Percentiles rank a stretch among this genome's conserved stretches.
Conservation (phyloP, 371 early-diverging fungal genomes). For the Basidiobolus meristosporus region DNA sequence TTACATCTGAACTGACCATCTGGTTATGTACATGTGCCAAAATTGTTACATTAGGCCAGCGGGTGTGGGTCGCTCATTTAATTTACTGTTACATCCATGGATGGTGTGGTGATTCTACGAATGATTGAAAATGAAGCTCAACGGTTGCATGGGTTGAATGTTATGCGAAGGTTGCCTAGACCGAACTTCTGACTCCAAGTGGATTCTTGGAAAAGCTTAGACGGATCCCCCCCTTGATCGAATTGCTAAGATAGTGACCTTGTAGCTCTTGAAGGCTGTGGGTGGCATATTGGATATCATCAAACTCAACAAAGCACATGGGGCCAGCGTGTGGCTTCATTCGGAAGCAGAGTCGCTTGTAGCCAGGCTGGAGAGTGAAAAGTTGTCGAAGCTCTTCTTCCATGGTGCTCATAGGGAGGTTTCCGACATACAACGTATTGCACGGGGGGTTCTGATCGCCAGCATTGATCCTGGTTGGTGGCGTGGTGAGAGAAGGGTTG, state of each 20-base stretch:
- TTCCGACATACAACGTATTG: conserved; percentile 93
- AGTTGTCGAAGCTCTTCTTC: conserved; percentile 67
- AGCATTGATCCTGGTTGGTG: conserved; percentile 23
- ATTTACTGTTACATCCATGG: too few relatives aligned
- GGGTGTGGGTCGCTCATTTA: too few relatives aligned
- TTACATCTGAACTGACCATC: too few relatives aligned
- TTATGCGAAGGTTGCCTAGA: too few relatives aligned
- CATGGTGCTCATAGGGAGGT: conserved; percentile 57
- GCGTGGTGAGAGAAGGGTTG: conserved; percentile 10
- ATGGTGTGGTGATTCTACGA: too few relatives aligned
- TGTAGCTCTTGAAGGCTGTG: conserved; percentile 63
- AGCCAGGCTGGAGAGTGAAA: conserved; percentile 59
- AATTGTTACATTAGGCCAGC: too few relatives aligned
- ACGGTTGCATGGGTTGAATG: too few relatives aligned
- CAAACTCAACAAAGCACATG: conserved; percentile 89
- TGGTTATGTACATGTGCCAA: too few relatives aligned
- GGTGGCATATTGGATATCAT: conserved; percentile 66
- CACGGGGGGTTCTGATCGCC: conserved; percentile 91
- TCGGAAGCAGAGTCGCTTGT: conserved; percentile 67
- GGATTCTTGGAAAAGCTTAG: conserved; percentile 90
- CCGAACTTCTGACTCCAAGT: conserved; percentile 33
- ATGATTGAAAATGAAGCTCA: too few relatives aligned
- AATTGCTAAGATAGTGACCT: conserved; percentile 56
- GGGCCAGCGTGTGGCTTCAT: conserved; percentile 40
- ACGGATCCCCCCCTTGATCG: conserved; percentile 79